Evolutionary conservation across 306 rosid genomes (phyloP).

Genomic region (Cucumis hystrix): DNA sequence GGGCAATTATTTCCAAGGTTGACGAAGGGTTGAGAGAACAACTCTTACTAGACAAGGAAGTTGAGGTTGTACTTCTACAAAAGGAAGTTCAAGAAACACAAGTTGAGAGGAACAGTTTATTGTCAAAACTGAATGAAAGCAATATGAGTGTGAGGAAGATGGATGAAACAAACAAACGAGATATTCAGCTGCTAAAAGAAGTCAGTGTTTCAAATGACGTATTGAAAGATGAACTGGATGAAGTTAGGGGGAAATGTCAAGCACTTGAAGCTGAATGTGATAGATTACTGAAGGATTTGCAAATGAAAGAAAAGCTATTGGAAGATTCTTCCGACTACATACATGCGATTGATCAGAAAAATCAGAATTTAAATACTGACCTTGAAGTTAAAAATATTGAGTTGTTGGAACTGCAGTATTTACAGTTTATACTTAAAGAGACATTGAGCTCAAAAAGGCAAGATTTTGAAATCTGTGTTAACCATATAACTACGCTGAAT

Average conservation of each 20-base stretch:
- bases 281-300: slow-evolving; percentile 18
- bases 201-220: slow-evolving; percentile 28
- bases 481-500: slow-evolving; percentile 11
- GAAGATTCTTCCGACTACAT: slow-evolving; percentile 25
- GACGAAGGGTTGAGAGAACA: slow-evolving; percentile 34
- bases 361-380: slow-evolving; percentile 23
- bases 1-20: slow-evolving; percentile 32
- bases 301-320: slow-evolving; percentile 30
- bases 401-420: slow-evolving; percentile 21
- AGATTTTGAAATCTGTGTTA: slow-evolving; percentile 15
- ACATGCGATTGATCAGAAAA: slow-evolving; percentile 31
- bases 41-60: slow-evolving; percentile 33
- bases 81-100: slow-evolving; percentile 23
- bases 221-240: slow-evolving; percentile 33
- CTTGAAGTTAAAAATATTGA: slow-evolving; percentile 21
- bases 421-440: slow-evolving; percentile 21
- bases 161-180: slow-evolving; percentile 34
- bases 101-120: slow-evolving; percentile 26
- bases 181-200: slow-evolving; percentile 29
- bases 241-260: slow-evolving; percentile 27
- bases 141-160: slow-evolving; percentile 23
- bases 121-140: slow-evolving; percentile 27
- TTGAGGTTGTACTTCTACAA: slow-evolving; percentile 30
- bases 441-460: slow-evolving; percentile 18
- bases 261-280: slow-evolving; percentile 39